A percentile compares a stretch with the other conserved stretches of the same genome.
These are phyloP conservation scores for Meripilus lineatus DNA, from an alignment of 1,284 basidiomycete species.

Conservation along the genomic window DNA sequence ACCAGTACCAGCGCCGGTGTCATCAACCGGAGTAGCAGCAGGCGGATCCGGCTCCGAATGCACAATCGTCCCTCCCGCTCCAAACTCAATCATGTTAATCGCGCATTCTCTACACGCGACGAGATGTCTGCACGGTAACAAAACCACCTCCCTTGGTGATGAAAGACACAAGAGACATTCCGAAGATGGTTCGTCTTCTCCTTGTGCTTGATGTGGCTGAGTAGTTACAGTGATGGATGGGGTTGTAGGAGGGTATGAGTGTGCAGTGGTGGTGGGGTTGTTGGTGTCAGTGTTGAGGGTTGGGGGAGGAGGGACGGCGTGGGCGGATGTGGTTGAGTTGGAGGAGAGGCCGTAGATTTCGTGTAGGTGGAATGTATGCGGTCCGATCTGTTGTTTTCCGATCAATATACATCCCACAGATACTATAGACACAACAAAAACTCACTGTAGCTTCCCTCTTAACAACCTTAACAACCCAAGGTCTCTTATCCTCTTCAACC, in stretches of 20 bases:
- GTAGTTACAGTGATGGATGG: slow-evolving; percentile 18
- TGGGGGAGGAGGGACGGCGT: slow-evolving; percentile 27
- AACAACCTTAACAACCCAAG: slow-evolving; percentile 88
- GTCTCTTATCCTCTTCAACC: slow-evolving; percentile 40
- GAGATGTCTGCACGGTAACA: slow-evolving; percentile 85
- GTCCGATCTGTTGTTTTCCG: slow-evolving; percentile 58
- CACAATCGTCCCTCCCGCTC: slow-evolving; percentile 79
- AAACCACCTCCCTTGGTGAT: slow-evolving; percentile 81
- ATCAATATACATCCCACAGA: background rate
- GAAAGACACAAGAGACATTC: slow-evolving; percentile 88
- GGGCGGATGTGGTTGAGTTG: slow-evolving; percentile 38
- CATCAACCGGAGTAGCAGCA: slow-evolving; percentile 14
- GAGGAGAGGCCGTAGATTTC: slow-evolving; percentile 87
- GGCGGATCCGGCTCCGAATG: slow-evolving; percentile 40
- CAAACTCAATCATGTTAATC: slow-evolving; percentile 92
- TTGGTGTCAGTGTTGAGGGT: slow-evolving; percentile 24
- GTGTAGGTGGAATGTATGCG: slow-evolving; percentile 87
- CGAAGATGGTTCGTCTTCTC: slow-evolving; percentile 76
- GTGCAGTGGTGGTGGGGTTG: slow-evolving; percentile 42
- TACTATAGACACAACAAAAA: slow-evolving; percentile 5
- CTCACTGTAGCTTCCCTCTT: slow-evolving; percentile 79
- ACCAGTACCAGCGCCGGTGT: slow-evolving; percentile 14
- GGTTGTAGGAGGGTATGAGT: slow-evolving; percentile 41
- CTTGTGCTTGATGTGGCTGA: too few species aligned
- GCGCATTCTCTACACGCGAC: slow-evolving; percentile 92